A percentile compares a stretch with the other conserved stretches of the same genome.
Evolutionary conservation across 495 filamentous ascomycete genomes (phyloP).

Genomic region (Articulospora tetracladia): DNA sequence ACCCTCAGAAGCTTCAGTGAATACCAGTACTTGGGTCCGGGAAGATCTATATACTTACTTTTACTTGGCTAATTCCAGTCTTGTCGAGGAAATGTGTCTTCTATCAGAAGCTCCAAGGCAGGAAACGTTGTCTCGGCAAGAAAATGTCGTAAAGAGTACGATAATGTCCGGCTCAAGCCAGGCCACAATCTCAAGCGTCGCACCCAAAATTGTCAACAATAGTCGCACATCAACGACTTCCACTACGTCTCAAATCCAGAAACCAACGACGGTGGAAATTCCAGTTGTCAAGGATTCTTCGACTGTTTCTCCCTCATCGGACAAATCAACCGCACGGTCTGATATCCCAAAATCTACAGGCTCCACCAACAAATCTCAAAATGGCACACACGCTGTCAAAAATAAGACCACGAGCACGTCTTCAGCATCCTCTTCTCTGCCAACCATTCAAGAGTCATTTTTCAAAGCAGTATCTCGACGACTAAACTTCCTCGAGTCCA

Average conservation of each 20-base stretch:
- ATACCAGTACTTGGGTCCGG: constrained; percentile 14
- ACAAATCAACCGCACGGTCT: not conserved
- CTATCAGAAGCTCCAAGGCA: constrained; percentile 13
- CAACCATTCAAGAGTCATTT: constrained; percentile 92
- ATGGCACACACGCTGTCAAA: constrained; percentile 19
- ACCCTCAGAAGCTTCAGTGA: not conserved
- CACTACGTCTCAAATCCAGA: not conserved
- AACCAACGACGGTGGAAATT: not conserved
- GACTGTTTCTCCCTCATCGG: not conserved
- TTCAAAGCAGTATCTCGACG: constrained; percentile 96
- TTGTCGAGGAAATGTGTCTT: constrained; percentile 23
- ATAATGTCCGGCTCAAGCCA: not conserved
- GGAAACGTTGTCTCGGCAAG: not conserved
- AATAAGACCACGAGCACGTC: constrained; percentile 33
- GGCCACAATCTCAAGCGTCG: not conserved
- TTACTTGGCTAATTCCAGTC: constrained; percentile 2
- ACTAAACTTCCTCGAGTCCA: constrained; percentile 83
- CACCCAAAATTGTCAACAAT: not conserved
- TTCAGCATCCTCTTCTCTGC: constrained; percentile 55
- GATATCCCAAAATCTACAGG: not conserved
- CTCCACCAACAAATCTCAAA: constrained; percentile 2
- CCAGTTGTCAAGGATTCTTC: not conserved
- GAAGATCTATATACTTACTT: not conserved
- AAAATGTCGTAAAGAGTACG: not conserved
- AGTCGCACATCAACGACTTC: not conserved